These are phyloP conservation scores for Prunus mume DNA, from an alignment of 306 rosid species.

Conservation along the genomic window DNA sequence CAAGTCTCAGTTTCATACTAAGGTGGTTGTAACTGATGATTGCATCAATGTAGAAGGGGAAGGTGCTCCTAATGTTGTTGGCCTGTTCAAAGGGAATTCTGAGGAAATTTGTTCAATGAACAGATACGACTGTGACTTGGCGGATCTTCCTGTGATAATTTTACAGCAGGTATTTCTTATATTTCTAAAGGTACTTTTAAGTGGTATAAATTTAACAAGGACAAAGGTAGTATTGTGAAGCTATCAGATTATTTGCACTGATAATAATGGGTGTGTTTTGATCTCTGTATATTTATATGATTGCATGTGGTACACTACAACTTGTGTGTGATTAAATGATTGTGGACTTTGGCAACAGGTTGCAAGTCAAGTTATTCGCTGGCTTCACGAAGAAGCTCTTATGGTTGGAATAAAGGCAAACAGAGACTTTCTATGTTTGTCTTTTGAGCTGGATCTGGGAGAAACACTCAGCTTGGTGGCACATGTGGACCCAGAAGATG, in stretches of 20 bases:
- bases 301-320: not conserved
- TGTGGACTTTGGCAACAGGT: conserved; percentile 47
- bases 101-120: conserved; percentile 66
- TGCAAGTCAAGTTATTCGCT: conserved; percentile 75
- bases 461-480: conserved; percentile 75
- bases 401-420: conserved; percentile 75
- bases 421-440: conserved; percentile 68
- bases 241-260: not conserved
- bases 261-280: not conserved
- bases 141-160: conserved; percentile 79
- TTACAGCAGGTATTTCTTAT: conserved; percentile 70
- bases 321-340: not conserved
- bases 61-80: conserved; percentile 81
- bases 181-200: not conserved
- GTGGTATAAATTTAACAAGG: not conserved
- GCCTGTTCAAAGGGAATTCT: conserved; percentile 60
- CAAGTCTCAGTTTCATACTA: conserved; percentile 72
- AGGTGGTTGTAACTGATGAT: conserved; percentile 77
- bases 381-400: conserved; percentile 87
- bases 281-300: not conserved
- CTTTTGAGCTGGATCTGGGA: conserved; percentile 81
- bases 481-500: conserved; percentile 78
- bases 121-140: conserved; percentile 69
- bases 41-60: conserved; percentile 73
- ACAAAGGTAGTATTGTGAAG: not conserved